These are phyloP conservation scores for Fusarium verrucosum DNA, from an alignment of 2,329 filamentous ascomycete genomes.

Conservation along the genomic window DNA sequence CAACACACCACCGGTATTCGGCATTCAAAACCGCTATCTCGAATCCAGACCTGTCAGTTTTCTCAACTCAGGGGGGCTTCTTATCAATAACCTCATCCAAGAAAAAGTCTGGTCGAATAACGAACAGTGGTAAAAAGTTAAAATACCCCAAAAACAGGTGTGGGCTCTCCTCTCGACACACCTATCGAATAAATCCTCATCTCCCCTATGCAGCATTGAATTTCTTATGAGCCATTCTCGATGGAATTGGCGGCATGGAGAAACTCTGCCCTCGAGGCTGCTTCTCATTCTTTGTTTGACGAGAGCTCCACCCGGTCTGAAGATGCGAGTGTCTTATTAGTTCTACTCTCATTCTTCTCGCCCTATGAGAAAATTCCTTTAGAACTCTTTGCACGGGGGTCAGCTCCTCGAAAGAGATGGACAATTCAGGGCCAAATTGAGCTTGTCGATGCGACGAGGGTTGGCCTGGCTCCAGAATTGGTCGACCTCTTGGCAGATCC, in stretches of 20 bases:
- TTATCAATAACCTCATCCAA: neutral
- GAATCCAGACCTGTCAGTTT: neutral
- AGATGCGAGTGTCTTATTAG: conserved; percentile 32
- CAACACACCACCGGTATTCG: conserved; percentile 23
- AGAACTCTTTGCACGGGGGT: conserved; percentile 37
- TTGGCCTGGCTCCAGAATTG: conserved; percentile 22
- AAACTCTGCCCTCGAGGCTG: conserved; percentile 30
- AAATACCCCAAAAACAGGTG: conserved; percentile 11
- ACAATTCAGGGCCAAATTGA: conserved; percentile 32
- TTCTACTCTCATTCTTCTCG: conserved; percentile 37
- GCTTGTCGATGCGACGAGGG: conserved; percentile 47
- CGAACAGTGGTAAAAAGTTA: conserved; percentile 1
- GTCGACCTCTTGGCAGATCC: conserved; percentile 18
- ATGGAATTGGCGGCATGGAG: conserved; percentile 31
- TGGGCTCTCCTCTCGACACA: conserved; percentile 13
- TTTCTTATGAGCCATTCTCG: neutral
- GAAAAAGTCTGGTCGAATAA: neutral
- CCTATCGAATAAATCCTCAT: conserved; percentile 8
- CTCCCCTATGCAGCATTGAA: conserved; percentile 6
- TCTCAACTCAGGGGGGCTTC: neutral
- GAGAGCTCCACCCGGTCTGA: conserved; percentile 21
- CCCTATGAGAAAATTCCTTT: conserved; percentile 31
- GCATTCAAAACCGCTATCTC: conserved; percentile 19
- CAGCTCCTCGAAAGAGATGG: conserved; percentile 39
- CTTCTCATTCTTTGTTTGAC: conserved; percentile 24